A percentile compares a stretch with the other conserved stretches of the same genome.
phyloP scores from a whole-genome alignment of 352 stramenopile genomes.

The Phytophthora niederhauseri region DNA sequence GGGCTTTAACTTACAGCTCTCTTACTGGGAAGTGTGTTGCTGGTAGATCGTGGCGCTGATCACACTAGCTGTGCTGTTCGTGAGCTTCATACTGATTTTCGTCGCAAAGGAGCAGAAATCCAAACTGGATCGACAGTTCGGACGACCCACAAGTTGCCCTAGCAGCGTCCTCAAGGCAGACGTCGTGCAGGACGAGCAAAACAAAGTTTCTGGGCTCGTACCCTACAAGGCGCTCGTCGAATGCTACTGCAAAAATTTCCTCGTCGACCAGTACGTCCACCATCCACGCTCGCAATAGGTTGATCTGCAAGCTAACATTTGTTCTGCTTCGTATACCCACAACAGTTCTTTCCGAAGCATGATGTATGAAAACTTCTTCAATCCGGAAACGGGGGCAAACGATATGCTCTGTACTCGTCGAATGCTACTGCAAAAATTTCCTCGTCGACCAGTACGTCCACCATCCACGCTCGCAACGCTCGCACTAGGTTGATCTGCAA shows the following conservation, averaged over 20 bases:
- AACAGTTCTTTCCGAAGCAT: conserved; percentile 62
- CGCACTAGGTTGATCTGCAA: neutral
- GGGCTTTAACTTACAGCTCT: neutral
- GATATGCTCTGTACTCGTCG: no score
- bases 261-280: conserved; percentile 46
- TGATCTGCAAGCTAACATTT: neutral
- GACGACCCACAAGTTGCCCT: conserved; percentile 65
- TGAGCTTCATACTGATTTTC: conserved; percentile 82
- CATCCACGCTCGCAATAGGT: neutral
- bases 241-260: conserved; percentile 77
- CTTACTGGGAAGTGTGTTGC: conserved; percentile 1
- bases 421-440: conserved; percentile 80
- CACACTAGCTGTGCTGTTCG: conserved; percentile 67
- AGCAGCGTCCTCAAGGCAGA: conserved; percentile 57
- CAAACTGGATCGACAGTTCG: conserved; percentile 73
- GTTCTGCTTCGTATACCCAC: neutral
- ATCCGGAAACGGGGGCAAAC: conserved; percentile 39
- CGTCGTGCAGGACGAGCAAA: conserved; percentile 73
- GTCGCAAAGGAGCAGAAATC: conserved; percentile 76
- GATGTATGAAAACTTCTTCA: conserved; percentile 62
- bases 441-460: conserved; percentile 48
- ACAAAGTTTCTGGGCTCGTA: conserved; percentile 52
- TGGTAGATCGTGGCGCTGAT: conserved; percentile 66
- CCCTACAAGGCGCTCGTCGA: conserved; percentile 81
- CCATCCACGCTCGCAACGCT: neutral